phyloP scores from a whole-genome alignment of 441 rosid species.

The Gossypium schwendimanii region DNA sequence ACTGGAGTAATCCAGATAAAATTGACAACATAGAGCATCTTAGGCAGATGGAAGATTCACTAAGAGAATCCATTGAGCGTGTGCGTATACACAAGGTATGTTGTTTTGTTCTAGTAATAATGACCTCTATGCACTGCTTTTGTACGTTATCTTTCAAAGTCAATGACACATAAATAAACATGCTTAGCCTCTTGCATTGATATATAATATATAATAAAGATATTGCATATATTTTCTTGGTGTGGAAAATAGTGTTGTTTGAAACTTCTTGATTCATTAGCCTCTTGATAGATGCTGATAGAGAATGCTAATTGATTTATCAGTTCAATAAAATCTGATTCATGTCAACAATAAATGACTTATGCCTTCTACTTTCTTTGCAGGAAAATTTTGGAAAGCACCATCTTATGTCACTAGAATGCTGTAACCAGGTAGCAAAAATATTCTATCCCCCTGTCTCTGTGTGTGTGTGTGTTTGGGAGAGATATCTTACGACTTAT shows the following conservation, averaged over 20 bases:
- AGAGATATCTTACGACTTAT: constrained; percentile 13
- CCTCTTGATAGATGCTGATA: background rate
- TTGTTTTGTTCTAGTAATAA: background rate
- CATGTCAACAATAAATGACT: background rate
- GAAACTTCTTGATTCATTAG: background rate
- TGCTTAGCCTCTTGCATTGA: background rate
- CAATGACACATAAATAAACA: background rate
- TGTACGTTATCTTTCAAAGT: background rate
- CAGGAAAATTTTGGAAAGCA: constrained; percentile 56
- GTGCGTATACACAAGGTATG: constrained; percentile 53
- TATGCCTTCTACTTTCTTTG: constrained; percentile 10
- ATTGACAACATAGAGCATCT: constrained; percentile 62
- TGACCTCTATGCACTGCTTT: background rate
- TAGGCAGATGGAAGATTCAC: constrained; percentile 67
- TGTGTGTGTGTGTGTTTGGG: background rate
- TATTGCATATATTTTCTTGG: constrained; percentile 8
- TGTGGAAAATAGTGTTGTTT: background rate
- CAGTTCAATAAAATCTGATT: background rate
- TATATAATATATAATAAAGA: background rate
- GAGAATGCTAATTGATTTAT: background rate
- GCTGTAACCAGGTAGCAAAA: constrained; percentile 45
- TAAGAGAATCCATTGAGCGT: constrained; percentile 52
- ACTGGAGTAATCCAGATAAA: constrained; percentile 63
- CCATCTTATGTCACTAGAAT: constrained; percentile 48
- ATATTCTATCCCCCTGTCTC: background rate